phyloP scores from a whole-genome alignment of 768 basidiomycete species.

The Phaeotremella fagi region DNA sequence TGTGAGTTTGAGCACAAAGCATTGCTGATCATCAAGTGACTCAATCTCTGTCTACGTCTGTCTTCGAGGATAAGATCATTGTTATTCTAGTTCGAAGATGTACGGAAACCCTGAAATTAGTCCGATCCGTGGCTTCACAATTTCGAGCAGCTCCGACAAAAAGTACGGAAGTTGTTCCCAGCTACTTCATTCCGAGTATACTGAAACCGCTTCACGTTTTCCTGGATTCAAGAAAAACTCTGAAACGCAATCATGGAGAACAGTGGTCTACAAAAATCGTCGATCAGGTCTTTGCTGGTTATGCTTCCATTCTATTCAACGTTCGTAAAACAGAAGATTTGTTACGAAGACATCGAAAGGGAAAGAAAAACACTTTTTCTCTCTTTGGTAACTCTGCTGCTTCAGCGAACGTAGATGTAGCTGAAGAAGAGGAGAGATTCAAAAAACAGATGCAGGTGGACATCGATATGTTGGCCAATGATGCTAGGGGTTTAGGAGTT shows the following conservation, averaged over 20 bases:
- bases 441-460: constrained; percentile 79
- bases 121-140: constrained; percentile 83
- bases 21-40: constrained; percentile 6
- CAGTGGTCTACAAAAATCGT: constrained; percentile 58
- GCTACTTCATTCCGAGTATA: constrained; percentile 77
- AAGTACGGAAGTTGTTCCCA: constrained; percentile 48
- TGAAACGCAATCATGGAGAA: constrained; percentile 56
- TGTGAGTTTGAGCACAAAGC: constrained; percentile 6
- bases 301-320: constrained; percentile 68
- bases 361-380: constrained; percentile 72
- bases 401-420: constrained; percentile 59
- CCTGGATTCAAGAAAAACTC: constrained; percentile 59
- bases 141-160: constrained; percentile 75
- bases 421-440: constrained; percentile 83
- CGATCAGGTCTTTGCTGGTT: constrained; percentile 62
- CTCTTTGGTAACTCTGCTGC: constrained; percentile 59
- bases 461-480: constrained; percentile 74
- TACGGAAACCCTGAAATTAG: constrained; percentile 74
- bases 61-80: constrained; percentile 51
- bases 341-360: constrained; percentile 76
- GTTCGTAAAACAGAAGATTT: constrained; percentile 94
- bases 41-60: constrained; percentile 7
- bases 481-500: constrained; percentile 67
- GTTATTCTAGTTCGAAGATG: constrained; percentile 71
- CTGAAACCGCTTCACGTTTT: constrained; percentile 67